Evolutionary conservation across 306 rosid species (phyloP).

Genomic region (Carpinus fangiana): DNA sequence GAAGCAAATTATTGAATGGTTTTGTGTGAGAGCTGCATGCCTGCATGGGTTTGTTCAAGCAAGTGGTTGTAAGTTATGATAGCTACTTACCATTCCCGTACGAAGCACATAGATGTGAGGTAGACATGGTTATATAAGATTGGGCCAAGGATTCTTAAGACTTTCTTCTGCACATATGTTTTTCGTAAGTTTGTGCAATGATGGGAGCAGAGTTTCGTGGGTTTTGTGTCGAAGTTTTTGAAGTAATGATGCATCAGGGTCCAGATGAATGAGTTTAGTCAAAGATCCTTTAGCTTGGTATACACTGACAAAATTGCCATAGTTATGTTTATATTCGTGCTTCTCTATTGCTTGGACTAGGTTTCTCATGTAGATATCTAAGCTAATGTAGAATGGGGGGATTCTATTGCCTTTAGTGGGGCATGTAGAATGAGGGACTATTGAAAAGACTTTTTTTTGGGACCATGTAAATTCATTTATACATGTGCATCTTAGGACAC

Average conservation of each 20-base stretch:
- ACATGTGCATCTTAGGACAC: neutral
- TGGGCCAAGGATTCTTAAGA: neutral
- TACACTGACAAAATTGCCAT: neutral
- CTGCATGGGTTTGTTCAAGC: neutral
- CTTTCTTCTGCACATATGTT: neutral
- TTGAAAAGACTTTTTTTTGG: neutral
- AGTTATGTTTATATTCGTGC: neutral
- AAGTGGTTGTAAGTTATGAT: neutral
- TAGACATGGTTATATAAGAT: neutral
- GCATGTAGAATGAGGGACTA: neutral
- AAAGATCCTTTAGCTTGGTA: conserved; percentile 1
- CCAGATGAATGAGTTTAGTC: neutral
- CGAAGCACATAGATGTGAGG: too few relatives aligned
- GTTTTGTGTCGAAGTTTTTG: neutral
- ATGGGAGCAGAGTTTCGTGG: neutral
- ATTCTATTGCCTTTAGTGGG: too few relatives aligned
- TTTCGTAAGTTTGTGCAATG: neutral
- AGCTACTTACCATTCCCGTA: too few relatives aligned
- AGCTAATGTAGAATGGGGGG: neutral
- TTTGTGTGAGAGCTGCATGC: neutral
- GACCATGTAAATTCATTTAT: neutral
- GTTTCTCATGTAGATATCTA: too few relatives aligned
- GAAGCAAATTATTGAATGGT: neutral
- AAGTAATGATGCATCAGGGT: neutral
- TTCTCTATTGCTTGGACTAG: neutral